Percentiles rank a stretch among this genome's conserved stretches.
These are phyloP conservation scores for Phialocephala sp. DNA, from an alignment of 2,329 filamentous ascomycete species.

Conservation along the genomic window DNA sequence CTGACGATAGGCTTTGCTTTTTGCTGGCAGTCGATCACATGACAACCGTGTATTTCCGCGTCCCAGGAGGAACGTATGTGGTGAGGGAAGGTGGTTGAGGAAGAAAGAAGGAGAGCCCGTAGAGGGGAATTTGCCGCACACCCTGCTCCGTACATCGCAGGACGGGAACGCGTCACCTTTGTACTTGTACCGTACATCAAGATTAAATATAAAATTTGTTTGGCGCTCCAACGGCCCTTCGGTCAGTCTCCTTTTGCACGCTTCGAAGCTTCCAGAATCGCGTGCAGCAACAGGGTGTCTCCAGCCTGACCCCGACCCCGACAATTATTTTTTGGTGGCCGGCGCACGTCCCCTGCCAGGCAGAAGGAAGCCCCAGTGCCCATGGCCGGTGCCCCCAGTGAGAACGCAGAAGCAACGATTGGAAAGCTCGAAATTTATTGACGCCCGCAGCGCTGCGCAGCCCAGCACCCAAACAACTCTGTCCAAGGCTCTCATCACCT, in stretches of 20 bases:
- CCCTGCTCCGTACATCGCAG: neutral
- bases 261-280: constrained; percentile 24
- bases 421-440: constrained; percentile 12
- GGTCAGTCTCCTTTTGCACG: neutral
- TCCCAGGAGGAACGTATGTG: no score
- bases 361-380: neutral
- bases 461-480: constrained; percentile 1
- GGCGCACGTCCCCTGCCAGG: constrained; percentile 6
- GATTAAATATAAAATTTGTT: neutral
- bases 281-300: neutral
- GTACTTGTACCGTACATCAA: no score
- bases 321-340: neutral
- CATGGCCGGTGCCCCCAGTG: neutral
- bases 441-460: constrained; percentile 6
- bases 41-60: neutral
- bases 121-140: no score
- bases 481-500: constrained; percentile 1
- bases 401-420: constrained; percentile 9
- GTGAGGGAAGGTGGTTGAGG: no score
- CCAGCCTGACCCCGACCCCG: constrained; percentile 1
- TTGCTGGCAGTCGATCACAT: constrained; percentile 3
- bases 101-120: no score
- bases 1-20: constrained; percentile 4
- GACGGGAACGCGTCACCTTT: neutral
- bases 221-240: no score